Evolutionary conservation across 129 eudicot genomes (phyloP), one percentile per base, ranked within the genome.

Genomic region (Lactuca sativa): DNA sequence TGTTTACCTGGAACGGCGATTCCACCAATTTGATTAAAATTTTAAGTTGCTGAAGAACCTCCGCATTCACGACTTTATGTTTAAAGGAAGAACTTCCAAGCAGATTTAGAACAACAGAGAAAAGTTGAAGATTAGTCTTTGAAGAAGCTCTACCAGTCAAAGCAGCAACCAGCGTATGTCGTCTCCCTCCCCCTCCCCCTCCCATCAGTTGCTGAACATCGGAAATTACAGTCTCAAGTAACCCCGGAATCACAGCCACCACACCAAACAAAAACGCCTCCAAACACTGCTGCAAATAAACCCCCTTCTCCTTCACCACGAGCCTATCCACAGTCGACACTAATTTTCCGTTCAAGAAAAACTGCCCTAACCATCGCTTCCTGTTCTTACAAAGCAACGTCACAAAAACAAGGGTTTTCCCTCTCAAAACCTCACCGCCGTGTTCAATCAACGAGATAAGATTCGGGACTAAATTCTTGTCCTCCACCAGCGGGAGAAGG

Each of bases 61-160:
- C 90, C 34, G 77, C 75, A 64, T 78, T 81, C 10, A 82, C 86
- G 57, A 93, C 82, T 69, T 70, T 85, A 64, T 82, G 79, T 83
- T 84, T 95, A 60, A 95, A 87, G 4, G 82, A 85, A 6, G 85
- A 64, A 72, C 95, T 83, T 48, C 89, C 87, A 60, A 95, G 83
- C 76, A 95, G 89, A 69, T 95, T 88, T 33, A 89, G 85, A 68
- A 95, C 86, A 67, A 95, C 99, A 14, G 97, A 85, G 78, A 95
- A 95, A 63, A 87, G 77, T 77, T 87, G 95, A 61, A 93, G 44
- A 67, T 72, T 90, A 63, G 75, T 90, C 84, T 88, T 95, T 37
- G 81, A 80, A 70, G 85, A 56, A 72, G 74, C 81, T 83, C 88
- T 84, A 62, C 85, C 77, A n/a, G 79, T 74, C 71, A 82, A 70